Conservation (phyloP, 352 stramenopile species). For the Phytophthora pseudosyringae region DNA sequence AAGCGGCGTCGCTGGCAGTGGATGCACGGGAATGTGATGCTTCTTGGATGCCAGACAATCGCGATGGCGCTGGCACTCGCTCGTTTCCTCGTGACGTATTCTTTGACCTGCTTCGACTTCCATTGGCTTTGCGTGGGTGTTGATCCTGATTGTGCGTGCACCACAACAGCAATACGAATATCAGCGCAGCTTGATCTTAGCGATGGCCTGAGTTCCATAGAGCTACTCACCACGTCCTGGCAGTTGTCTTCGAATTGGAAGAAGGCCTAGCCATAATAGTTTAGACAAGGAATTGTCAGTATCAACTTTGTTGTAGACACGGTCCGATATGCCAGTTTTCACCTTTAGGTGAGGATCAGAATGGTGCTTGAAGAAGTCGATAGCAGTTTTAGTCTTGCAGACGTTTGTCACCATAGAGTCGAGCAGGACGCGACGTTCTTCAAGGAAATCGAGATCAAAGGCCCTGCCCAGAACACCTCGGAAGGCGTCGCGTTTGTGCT, state of each 20-base stretch:
- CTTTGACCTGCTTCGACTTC: slow-evolving; percentile 23
- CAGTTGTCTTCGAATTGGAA: slow-evolving; percentile 73
- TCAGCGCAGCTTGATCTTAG: not conserved
- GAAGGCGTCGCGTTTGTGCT: slow-evolving; percentile 59
- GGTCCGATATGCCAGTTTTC: not conserved
- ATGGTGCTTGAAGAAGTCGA: slow-evolving; percentile 72
- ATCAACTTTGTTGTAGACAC: not conserved
- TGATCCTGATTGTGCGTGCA: slow-evolving; percentile 28
- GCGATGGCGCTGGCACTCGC: slow-evolving; percentile 14
- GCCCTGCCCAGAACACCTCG: slow-evolving; percentile 53
- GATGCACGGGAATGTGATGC: slow-evolving; percentile 9
- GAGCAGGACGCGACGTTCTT: slow-evolving; percentile 55
- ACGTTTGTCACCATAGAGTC: slow-evolving; percentile 60
- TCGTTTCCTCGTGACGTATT: slow-evolving; percentile 14
- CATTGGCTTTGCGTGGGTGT: slow-evolving; percentile 38
- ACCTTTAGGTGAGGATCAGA: slow-evolving; percentile 27
- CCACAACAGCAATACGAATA: not conserved
- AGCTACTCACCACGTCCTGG: slow-evolving; percentile 50
- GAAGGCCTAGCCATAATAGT: slow-evolving; percentile 39
- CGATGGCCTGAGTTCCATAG: not conserved
- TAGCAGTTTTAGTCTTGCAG: slow-evolving; percentile 44
- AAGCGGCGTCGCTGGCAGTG: slow-evolving; percentile 9
- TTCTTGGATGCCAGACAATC: slow-evolving; percentile 10
- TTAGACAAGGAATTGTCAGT: not conserved
- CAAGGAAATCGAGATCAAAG: slow-evolving; percentile 66